phyloP scores from a whole-genome alignment of 768 basidiomycete genomes.

The Pleurotus cornucopiae region DNA sequence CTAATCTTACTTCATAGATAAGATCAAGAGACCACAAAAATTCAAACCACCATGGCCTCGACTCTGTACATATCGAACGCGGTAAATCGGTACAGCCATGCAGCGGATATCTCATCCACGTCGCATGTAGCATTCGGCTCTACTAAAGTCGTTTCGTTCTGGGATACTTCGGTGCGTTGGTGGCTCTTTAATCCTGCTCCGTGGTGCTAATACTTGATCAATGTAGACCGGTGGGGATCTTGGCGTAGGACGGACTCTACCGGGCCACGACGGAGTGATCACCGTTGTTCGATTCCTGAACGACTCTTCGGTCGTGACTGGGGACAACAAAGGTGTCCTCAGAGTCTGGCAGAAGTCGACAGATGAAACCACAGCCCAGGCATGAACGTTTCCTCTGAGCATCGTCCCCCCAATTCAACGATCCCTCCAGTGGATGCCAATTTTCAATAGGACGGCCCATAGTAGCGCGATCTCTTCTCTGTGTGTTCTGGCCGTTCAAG shows the following conservation, averaged over 20 bases:
- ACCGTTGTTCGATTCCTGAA: slow-evolving; percentile 72
- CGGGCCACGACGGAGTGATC: slow-evolving; percentile 69
- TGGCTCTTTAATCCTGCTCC: neutral
- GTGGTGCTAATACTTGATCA: slow-evolving; percentile 8
- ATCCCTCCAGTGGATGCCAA: slow-evolving; percentile 52
- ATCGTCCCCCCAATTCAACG: slow-evolving; percentile 15
- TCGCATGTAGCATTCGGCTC: slow-evolving; percentile 45
- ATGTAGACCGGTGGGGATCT: slow-evolving; percentile 41
- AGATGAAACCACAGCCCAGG: slow-evolving; percentile 28
- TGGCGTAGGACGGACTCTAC: slow-evolving; percentile 66
- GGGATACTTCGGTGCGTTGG: slow-evolving; percentile 35
- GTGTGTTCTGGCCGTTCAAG: slow-evolving; percentile 28
- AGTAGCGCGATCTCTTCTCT: slow-evolving; percentile 66
- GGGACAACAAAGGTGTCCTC: slow-evolving; percentile 72
- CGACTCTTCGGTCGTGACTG: slow-evolving; percentile 53
- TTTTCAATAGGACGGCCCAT: slow-evolving; percentile 54
- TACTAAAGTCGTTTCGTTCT: slow-evolving; percentile 39
- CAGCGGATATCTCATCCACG: slow-evolving; percentile 41
- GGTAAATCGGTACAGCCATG: slow-evolving; percentile 43
- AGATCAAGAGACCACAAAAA: neutral
- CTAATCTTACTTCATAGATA: neutral
- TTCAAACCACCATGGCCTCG: slow-evolving; percentile 18
- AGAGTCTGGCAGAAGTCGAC: slow-evolving; percentile 52
- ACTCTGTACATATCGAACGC: slow-evolving; percentile 42
- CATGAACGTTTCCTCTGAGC: slow-evolving; percentile 24